These are phyloP conservation scores for Toxicodendron radicans DNA, from an alignment of 345 rosid species.

Conservation along the genomic window DNA sequence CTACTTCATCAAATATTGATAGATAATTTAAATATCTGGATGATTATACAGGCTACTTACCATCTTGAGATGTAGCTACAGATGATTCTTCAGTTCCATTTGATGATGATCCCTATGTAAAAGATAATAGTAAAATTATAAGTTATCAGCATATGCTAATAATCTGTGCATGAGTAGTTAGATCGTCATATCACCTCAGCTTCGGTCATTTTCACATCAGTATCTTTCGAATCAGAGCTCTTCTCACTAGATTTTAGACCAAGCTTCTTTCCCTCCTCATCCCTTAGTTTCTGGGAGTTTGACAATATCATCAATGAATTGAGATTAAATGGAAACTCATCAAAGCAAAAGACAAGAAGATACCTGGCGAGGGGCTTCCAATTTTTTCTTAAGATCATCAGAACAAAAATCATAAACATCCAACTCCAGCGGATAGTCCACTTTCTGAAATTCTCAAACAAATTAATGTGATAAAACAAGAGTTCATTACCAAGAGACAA, in stretches of 20 bases:
- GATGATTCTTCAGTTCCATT: slow-evolving; percentile 66
- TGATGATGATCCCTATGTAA: slow-evolving; percentile 67
- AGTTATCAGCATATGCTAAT: neutral
- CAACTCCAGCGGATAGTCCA: slow-evolving; percentile 92
- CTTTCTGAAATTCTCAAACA: slow-evolving; percentile 63
- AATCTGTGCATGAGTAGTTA: neutral
- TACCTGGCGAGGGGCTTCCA: slow-evolving; percentile 94
- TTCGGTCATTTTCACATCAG: slow-evolving; percentile 72
- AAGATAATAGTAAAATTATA: neutral
- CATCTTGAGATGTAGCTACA: slow-evolving; percentile 49
- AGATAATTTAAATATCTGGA: neutral
- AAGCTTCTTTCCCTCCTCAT: slow-evolving; percentile 83
- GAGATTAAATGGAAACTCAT: neutral
- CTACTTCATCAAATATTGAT: neutral
- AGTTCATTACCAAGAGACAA: neutral
- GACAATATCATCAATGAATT: neutral
- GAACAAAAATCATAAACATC: slow-evolving; percentile 93
- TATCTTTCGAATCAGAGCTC: slow-evolving; percentile 53
- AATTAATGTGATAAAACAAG: slow-evolving; percentile 2
- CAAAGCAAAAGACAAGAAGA: slow-evolving; percentile 14
- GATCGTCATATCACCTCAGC: slow-evolving; percentile 54
- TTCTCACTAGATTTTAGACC: slow-evolving; percentile 63
- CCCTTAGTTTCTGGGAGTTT: slow-evolving; percentile 63
- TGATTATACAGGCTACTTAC: slow-evolving; percentile 34
- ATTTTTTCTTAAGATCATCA: slow-evolving; percentile 66